These are phyloP conservation scores for Wickerhamomyces hampshirensis DNA, from an alignment of 805 yeast species.

Conservation along the genomic window DNA sequence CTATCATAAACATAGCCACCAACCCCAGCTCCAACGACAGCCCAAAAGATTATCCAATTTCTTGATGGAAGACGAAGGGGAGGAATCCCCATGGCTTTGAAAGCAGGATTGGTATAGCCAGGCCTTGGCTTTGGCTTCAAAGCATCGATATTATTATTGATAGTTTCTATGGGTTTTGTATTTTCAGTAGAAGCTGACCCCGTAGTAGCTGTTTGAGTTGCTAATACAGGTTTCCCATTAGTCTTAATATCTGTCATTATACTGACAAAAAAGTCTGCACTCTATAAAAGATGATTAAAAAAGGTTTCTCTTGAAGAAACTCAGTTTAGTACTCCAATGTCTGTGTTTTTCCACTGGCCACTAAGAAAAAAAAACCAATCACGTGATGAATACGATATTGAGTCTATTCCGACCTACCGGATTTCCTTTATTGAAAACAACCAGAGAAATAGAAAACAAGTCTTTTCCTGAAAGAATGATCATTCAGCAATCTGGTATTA, in stretches of 20 bases:
- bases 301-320: too few species aligned
- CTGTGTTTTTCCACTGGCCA: too few species aligned
- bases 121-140: constrained; percentile 21
- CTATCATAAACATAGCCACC: constrained; percentile 84
- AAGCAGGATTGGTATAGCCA: constrained; percentile 70
- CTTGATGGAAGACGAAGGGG: constrained; percentile 76
- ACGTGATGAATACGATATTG: too few species aligned
- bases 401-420: too few species aligned
- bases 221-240: background rate
- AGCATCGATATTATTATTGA: constrained; percentile 1
- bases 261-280: too few species aligned
- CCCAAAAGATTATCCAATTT: constrained; percentile 91
- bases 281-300: too few species aligned
- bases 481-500: too few species aligned
- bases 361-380: too few species aligned
- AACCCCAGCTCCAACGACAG: constrained; percentile 54
- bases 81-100: constrained; percentile 81
- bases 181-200: background rate
- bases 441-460: too few species aligned
- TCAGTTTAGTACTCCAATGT: too few species aligned
- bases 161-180: background rate
- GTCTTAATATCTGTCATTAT: background rate
- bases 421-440: too few species aligned
- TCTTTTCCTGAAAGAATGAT: too few species aligned
- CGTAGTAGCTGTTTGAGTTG: background rate